These are phyloP conservation scores for Raffaelea ambrosiae DNA, from an alignment of 2,329 filamentous ascomycete species.

Conservation along the genomic window DNA sequence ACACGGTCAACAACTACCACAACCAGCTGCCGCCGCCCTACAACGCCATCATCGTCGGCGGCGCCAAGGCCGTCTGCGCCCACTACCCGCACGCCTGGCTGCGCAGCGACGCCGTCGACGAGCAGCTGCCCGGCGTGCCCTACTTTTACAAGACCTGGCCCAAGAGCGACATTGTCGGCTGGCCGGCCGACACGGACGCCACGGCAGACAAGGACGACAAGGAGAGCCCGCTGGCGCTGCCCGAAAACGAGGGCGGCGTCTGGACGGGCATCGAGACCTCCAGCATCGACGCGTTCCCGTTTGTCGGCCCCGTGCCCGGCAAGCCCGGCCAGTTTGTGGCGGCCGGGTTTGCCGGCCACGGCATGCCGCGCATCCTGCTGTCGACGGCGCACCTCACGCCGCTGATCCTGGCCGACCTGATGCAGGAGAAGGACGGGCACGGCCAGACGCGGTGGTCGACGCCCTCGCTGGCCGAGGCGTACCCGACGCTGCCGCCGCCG, in stretches of 20 bases:
- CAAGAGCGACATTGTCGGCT: neutral
- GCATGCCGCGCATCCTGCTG: neutral
- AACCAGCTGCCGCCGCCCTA: constrained; percentile 5
- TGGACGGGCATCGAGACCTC: constrained; percentile 3
- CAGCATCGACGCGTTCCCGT: neutral
- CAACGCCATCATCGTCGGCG: constrained; percentile 3
- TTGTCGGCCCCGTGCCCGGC: neutral
- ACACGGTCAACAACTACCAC: constrained; percentile 3
- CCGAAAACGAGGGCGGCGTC: constrained; percentile 1
- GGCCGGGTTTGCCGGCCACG: neutral
- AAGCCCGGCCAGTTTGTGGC: neutral
- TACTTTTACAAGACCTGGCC: neutral
- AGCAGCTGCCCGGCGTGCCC: constrained; percentile 4
- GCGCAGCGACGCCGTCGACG: neutral
- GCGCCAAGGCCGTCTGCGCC: constrained; percentile 2
- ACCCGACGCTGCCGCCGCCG: neutral
- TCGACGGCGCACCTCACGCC: neutral
- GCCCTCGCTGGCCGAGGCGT: neutral
- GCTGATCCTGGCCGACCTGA: neutral
- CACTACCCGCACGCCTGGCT: neutral
- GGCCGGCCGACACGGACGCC: neutral
- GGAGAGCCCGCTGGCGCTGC: neutral
- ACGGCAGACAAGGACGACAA: no score
- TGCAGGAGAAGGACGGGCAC: no score
- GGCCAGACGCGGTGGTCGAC: neutral